Evolutionary conservation across 768 basidiomycete genomes (phyloP).

Genomic region (Kwoniella dendrophila): DNA sequence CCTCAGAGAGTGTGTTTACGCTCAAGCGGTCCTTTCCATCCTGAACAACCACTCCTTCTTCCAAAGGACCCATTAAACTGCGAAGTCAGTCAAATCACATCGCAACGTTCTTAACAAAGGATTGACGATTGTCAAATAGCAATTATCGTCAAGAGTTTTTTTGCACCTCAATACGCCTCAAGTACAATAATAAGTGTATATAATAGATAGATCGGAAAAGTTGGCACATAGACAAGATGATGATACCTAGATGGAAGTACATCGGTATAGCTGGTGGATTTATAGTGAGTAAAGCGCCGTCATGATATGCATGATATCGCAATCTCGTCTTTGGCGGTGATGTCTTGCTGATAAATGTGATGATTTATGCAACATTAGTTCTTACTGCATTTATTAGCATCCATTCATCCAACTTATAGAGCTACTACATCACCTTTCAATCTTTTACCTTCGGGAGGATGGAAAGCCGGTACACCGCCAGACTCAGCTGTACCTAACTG

Average conservation of each 20-base stretch:
- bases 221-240: slow-evolving; percentile 46
- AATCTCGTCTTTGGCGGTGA: neutral
- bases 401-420: slow-evolving; percentile 54
- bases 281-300: slow-evolving; percentile 39
- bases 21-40: too few species aligned
- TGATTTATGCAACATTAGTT: slow-evolving; percentile 29
- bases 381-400: slow-evolving; percentile 50
- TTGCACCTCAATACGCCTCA: too few species aligned
- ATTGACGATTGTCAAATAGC: too few species aligned
- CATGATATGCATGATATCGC: neutral
- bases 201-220: too few species aligned
- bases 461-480: slow-evolving; percentile 25
- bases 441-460: slow-evolving; percentile 33
- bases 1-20: too few species aligned
- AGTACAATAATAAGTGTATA: too few species aligned
- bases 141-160: too few species aligned
- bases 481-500: slow-evolving; percentile 31
- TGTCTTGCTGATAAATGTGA: neutral
- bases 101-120: too few species aligned
- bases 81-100: too few species aligned
- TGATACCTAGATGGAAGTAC: slow-evolving; percentile 52
- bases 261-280: slow-evolving; percentile 44
- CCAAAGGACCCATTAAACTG: too few species aligned
- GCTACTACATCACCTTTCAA: slow-evolving; percentile 44
- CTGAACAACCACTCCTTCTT: too few species aligned